Evolutionary conservation across 2,329 filamentous ascomycete species (phyloP).

Genomic region (Talaromyces sp.): DNA sequence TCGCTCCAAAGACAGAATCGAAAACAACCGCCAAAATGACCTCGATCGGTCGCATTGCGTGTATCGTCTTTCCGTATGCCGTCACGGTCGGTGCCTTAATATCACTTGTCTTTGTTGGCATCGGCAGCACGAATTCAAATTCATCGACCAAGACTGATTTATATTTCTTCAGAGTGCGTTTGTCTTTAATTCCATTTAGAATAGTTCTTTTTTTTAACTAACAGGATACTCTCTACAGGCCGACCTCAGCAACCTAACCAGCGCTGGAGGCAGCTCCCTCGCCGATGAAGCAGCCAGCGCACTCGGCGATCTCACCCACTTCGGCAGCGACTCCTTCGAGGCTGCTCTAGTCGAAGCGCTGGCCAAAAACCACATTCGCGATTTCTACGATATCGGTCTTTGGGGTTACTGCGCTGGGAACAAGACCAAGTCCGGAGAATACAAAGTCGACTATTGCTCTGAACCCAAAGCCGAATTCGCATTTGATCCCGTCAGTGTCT

Average conservation of each 20-base stretch:
- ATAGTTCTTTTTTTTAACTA: not conserved
- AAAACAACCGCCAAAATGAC: constrained; percentile 47
- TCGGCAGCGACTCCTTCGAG: constrained; percentile 5
- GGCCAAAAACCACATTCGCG: constrained; percentile 55
- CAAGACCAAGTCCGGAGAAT: constrained; percentile 49
- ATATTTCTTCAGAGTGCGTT: constrained; percentile 49
- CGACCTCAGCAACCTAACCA: constrained; percentile 57
- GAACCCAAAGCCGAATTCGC: constrained; percentile 71
- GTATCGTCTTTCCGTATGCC: constrained; percentile 80
- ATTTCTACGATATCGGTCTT: constrained; percentile 75
- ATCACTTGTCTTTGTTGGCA: constrained; percentile 55
- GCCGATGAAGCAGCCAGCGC: constrained; percentile 3
- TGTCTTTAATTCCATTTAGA: too few species aligned
- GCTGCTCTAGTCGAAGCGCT: constrained; percentile 33
- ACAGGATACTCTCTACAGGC: constrained; percentile 34
- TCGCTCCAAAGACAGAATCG: not conserved
- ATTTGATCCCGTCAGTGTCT: constrained; percentile 63
- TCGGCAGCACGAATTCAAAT: constrained; percentile 52
- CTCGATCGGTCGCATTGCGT: constrained; percentile 72
- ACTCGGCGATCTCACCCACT: constrained; percentile 22
- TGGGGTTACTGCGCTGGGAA: constrained; percentile 79
- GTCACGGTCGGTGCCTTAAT: constrained; percentile 74
- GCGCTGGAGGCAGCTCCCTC: constrained; percentile 36
- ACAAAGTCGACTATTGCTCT: constrained; percentile 58
- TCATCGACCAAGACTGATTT: constrained; percentile 45